A percentile compares a stretch with the other conserved stretches of the same genome.
phyloP scores from a whole-genome alignment of 1,284 basidiomycete genomes.

The Ceratobasidium papillatum region DNA sequence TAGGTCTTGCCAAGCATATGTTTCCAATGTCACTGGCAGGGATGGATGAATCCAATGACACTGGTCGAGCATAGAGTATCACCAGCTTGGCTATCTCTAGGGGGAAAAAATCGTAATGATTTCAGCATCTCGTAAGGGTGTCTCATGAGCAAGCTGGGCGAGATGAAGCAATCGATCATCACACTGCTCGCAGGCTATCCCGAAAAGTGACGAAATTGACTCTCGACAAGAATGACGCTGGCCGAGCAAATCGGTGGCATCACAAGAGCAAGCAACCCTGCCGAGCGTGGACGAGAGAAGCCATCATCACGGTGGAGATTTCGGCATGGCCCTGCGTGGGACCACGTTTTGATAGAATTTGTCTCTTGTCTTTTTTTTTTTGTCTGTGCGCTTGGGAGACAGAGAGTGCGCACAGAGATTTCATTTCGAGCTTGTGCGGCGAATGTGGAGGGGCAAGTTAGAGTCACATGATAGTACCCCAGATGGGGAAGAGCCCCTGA shows the following conservation, averaged over 20 bases:
- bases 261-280: conserved; percentile 10
- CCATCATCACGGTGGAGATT: neutral
- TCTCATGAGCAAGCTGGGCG: neutral
- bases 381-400: neutral
- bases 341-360: neutral
- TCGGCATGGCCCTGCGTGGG: neutral
- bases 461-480: neutral
- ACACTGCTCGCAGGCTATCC: neutral
- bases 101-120: too few relatives aligned
- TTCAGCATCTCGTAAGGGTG: neutral
- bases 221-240: conserved; percentile 7
- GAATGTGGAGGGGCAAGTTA: neutral
- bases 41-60: too few relatives aligned
- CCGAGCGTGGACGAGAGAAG: conserved; percentile 16
- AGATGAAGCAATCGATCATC: neutral
- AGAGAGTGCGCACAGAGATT: neutral
- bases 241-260: conserved; percentile 4
- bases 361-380: neutral
- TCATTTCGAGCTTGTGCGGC: neutral
- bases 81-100: too few relatives aligned
- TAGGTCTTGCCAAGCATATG: too few relatives aligned
- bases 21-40: too few relatives aligned
- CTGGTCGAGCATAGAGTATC: too few relatives aligned
- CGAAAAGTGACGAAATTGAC: neutral
- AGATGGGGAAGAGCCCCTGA: neutral